Evolutionary conservation across 768 basidiomycete genomes (phyloP).

Genomic region (Trametes sanguinea): DNA sequence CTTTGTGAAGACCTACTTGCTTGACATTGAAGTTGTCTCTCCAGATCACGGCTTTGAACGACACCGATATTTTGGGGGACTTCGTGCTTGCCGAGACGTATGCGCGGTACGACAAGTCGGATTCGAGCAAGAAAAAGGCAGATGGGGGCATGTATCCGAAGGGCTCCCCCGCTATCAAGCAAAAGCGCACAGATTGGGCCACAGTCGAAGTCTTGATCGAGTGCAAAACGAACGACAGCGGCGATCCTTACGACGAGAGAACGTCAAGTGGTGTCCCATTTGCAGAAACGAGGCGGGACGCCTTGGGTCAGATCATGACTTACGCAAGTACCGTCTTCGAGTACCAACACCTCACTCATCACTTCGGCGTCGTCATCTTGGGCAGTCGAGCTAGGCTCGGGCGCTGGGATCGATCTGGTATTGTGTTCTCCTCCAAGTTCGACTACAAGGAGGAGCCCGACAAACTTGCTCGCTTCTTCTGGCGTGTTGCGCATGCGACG

Average conservation of each 20-base stretch:
- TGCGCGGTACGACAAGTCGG: too few species aligned
- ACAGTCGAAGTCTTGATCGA: background rate
- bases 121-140: background rate
- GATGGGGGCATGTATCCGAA: background rate
- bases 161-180: background rate
- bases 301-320: background rate
- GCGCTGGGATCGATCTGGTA: constrained; percentile 1
- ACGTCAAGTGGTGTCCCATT: background rate
- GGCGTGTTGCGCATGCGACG: background rate
- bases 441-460: background rate
- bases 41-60: background rate
- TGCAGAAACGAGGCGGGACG: background rate
- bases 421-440: constrained; percentile 3
- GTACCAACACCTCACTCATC: constrained; percentile 7
- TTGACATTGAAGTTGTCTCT: background rate
- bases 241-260: background rate
- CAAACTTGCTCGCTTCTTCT: constrained; percentile 6
- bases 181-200: background rate
- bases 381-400: background rate
- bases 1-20: background rate
- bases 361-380: constrained; percentile 3
- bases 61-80: background rate
- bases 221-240: background rate
- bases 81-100: background rate
- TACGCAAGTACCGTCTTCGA: background rate